These are phyloP conservation scores for Saccharomycodes ludwigii DNA, from an alignment of 805 yeast species.

Conservation along the genomic window DNA sequence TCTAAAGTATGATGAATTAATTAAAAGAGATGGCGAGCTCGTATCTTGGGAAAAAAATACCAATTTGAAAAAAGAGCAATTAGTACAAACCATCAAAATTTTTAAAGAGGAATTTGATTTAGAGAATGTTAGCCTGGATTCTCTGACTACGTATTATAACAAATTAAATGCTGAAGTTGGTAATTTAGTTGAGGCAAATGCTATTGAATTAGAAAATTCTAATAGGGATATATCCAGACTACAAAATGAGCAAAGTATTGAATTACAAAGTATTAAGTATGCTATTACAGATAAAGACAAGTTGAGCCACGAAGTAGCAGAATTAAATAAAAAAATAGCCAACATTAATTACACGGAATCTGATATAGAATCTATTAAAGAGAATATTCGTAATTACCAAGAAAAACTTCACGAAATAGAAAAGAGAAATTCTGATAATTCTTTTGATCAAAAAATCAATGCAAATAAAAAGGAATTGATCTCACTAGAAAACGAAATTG, in stretches of 20 bases:
- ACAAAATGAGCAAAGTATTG: slow-evolving; percentile 17
- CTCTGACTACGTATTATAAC: neutral
- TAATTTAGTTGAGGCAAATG: slow-evolving; percentile 1
- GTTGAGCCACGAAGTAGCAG: slow-evolving; percentile 24
- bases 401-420: neutral
- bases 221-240: slow-evolving; percentile 10
- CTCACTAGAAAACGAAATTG: slow-evolving; percentile 33
- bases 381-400: slow-evolving; percentile 11
- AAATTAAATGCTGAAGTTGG: neutral
- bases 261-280: slow-evolving; percentile 28
- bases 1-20: slow-evolving; percentile 13
- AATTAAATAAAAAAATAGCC: slow-evolving; percentile 28
- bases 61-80: slow-evolving; percentile 9
- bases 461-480: slow-evolving; percentile 26
- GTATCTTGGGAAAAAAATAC: slow-evolving; percentile 19
- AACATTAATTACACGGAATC: slow-evolving; percentile 31
- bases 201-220: slow-evolving; percentile 17
- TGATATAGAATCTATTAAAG: slow-evolving; percentile 33
- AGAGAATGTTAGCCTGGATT: no score
- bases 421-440: no score
- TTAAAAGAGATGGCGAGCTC: slow-evolving; percentile 32
- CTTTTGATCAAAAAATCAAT: slow-evolving; percentile 25
- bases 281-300: slow-evolving; percentile 32
- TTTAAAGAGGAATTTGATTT: neutral
- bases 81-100: slow-evolving; percentile 2